Percentiles rank a stretch among this genome's conserved stretches.
These are phyloP conservation scores for Tilletiaria anomala DNA, from an alignment of 1,284 basidiomycete genomes.

Conservation along the genomic window DNA sequence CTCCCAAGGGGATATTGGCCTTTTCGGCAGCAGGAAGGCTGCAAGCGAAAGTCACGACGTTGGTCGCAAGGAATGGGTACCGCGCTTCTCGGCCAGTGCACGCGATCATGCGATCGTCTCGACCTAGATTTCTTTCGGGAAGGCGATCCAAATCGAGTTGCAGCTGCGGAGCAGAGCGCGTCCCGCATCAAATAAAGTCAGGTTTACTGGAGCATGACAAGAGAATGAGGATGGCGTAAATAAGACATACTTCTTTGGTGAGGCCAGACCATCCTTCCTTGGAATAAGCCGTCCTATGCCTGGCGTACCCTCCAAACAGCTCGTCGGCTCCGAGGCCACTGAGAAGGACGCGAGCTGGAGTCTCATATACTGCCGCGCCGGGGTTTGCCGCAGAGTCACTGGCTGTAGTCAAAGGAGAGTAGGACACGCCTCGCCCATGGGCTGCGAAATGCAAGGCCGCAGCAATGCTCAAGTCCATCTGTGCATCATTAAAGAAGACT, in stretches of 20 bases:
- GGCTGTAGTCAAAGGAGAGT: no score
- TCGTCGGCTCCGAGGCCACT: conserved; percentile 93
- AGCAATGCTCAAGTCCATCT: conserved; percentile 57
- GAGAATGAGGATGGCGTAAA: conserved; percentile 2
- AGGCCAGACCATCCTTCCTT: conserved; percentile 43
- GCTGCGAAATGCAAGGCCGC: conserved; percentile 87
- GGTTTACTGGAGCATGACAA: no score
- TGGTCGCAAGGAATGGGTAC: conserved; percentile 25
- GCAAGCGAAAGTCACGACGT: conserved; percentile 44
- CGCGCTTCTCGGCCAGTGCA: conserved; percentile 69
- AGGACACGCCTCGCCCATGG: conserved; percentile 54
- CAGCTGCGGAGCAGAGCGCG: conserved; percentile 47
- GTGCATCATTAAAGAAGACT: no score
- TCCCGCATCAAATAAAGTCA: neutral
- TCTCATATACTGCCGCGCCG: conserved; percentile 47
- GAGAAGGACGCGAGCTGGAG: conserved; percentile 65
- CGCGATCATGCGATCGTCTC: conserved; percentile 83
- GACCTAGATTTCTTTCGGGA: conserved; percentile 73
- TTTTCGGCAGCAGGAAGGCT: conserved; percentile 64
- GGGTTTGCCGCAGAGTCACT: neutral
- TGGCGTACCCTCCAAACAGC: conserved; percentile 78
- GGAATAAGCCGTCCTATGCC: conserved; percentile 64
- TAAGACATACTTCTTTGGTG: conserved; percentile 56
- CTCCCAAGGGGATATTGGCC: conserved; percentile 49
- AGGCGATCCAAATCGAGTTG: conserved; percentile 85